A percentile compares a stretch with the other conserved stretches of the same genome.
Evolutionary conservation across 495 filamentous ascomycete species (phyloP).

Genomic region (Penicillium pancosmium): DNA sequence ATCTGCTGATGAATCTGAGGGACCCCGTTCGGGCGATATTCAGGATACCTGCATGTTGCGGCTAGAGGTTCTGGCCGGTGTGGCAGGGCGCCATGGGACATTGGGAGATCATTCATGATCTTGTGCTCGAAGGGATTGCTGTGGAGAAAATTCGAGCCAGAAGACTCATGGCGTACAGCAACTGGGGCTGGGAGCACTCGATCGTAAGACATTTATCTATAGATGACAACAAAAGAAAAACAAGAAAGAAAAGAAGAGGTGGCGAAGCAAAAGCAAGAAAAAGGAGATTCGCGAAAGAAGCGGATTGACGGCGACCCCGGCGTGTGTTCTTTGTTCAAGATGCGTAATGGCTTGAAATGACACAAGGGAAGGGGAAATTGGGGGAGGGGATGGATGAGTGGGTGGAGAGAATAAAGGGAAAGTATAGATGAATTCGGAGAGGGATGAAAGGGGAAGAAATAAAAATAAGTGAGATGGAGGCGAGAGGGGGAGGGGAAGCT

Average conservation of each 20-base stretch:
- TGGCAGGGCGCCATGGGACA: constrained; percentile 17
- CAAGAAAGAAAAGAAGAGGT: constrained; percentile 21
- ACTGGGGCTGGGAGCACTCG: constrained; percentile 56
- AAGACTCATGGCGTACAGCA: constrained; percentile 49
- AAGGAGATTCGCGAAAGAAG: constrained; percentile 1
- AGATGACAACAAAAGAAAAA: constrained; percentile 6
- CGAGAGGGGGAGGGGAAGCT: constrained; percentile 14
- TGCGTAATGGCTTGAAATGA: constrained; percentile 7
- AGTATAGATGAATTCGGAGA: constrained; percentile 8
- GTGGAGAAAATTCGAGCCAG: constrained; percentile 19
- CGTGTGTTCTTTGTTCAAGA: not conserved
- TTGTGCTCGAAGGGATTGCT: constrained; percentile 53
- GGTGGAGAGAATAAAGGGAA: constrained; percentile 15
- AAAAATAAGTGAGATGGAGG: constrained; percentile 17
- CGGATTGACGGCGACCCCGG: not conserved
- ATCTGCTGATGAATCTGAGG: constrained; percentile 36
- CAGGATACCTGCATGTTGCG: constrained; percentile 24
- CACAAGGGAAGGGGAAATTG: constrained; percentile 10
- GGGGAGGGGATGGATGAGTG: not conserved
- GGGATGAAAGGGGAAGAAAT: constrained; percentile 15
- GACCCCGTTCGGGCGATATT: constrained; percentile 20
- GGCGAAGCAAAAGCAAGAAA: constrained; percentile 11
- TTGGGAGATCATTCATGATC: constrained; percentile 50
- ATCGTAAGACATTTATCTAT: constrained; percentile 57
- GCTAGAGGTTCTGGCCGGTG: constrained; percentile 14